phyloP scores from a whole-genome alignment of 2,329 filamentous ascomycete species.

The Fusarium illudens region DNA sequence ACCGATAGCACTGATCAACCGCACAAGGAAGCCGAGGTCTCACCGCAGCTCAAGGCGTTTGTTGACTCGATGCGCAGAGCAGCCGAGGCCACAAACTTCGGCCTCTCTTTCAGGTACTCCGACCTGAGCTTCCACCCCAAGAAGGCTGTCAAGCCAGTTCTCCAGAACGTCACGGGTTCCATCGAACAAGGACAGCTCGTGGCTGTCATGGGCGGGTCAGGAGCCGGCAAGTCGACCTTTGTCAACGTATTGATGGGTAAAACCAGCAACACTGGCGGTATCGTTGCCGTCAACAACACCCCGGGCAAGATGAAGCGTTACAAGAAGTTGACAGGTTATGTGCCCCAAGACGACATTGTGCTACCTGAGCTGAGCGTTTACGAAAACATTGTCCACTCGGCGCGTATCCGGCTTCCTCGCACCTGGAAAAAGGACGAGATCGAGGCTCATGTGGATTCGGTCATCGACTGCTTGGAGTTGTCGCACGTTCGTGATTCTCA shows the following conservation, averaged over 20 bases:
- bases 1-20: slow-evolving; percentile 39
- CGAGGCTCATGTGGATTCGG: slow-evolving; percentile 61
- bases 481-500: slow-evolving; percentile 60
- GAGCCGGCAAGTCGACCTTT: slow-evolving; percentile 68
- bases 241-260: slow-evolving; percentile 70
- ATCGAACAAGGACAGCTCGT: slow-evolving; percentile 64
- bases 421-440: slow-evolving; percentile 61
- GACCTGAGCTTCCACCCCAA: slow-evolving; percentile 59
- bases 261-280: slow-evolving; percentile 58
- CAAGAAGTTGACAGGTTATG: slow-evolving; percentile 68
- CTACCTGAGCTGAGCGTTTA: slow-evolving; percentile 67
- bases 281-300: slow-evolving; percentile 62
- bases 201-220: slow-evolving; percentile 67
- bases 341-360: slow-evolving; percentile 69
- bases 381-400: slow-evolving; percentile 69
- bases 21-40: slow-evolving; percentile 24
- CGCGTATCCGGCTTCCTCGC: slow-evolving; percentile 61
- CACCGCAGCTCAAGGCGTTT: slow-evolving; percentile 56
- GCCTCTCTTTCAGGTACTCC: slow-evolving; percentile 62
- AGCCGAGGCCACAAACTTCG: slow-evolving; percentile 60
- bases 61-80: slow-evolving; percentile 62
- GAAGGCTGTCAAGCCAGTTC: slow-evolving; percentile 54
- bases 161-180: slow-evolving; percentile 62
- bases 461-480: slow-evolving; percentile 64
- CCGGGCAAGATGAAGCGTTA: slow-evolving; percentile 59